These are phyloP conservation scores for Berberis vulgaris DNA, from an alignment of 164 flowering plant genomes.

Conservation along the genomic window DNA sequence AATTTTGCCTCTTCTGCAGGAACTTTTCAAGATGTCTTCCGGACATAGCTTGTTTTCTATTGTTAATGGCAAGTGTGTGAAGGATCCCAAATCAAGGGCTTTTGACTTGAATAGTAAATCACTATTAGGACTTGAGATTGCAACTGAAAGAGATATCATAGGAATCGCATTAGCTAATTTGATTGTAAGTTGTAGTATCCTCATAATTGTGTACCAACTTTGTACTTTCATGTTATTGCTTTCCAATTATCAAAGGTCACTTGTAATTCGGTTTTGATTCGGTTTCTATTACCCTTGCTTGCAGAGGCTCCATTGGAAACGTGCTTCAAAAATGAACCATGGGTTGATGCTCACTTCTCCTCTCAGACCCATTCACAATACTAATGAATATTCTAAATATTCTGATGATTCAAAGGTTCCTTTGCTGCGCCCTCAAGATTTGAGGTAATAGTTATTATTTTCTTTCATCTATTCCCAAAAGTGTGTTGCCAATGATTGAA, in stretches of 20 bases:
- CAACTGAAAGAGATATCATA: conserved; percentile 57
- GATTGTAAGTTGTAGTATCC: conserved; percentile 34
- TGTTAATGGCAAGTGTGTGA: conserved; percentile 64
- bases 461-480: too few relatives aligned
- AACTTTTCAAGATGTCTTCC: conserved; percentile 54
- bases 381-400: conserved; percentile 17
- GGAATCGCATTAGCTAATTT: conserved; percentile 66
- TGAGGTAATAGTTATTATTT: conserved; percentile 31
- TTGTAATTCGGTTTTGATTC: not conserved
- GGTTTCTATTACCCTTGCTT: conserved; percentile 2
- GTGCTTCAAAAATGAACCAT: conserved; percentile 55
- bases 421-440: conserved; percentile 53
- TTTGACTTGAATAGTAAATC: conserved; percentile 52
- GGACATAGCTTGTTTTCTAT: conserved; percentile 55
- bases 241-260: not conserved
- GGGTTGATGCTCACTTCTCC: conserved; percentile 72
- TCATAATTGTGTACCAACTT: not conserved
- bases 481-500: too few relatives aligned
- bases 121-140: conserved; percentile 52
- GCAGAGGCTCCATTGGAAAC: conserved; percentile 77
- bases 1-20: conserved; percentile 22
- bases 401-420: conserved; percentile 27
- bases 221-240: too few relatives aligned
- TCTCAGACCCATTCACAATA: conserved; percentile 36
- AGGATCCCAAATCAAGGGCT: conserved; percentile 60